Percentiles rank a stretch among this genome's conserved stretches.
Conservation (phyloP, 495 filamentous ascomycete genomes). For the Xylaria flabelliformis region DNA sequence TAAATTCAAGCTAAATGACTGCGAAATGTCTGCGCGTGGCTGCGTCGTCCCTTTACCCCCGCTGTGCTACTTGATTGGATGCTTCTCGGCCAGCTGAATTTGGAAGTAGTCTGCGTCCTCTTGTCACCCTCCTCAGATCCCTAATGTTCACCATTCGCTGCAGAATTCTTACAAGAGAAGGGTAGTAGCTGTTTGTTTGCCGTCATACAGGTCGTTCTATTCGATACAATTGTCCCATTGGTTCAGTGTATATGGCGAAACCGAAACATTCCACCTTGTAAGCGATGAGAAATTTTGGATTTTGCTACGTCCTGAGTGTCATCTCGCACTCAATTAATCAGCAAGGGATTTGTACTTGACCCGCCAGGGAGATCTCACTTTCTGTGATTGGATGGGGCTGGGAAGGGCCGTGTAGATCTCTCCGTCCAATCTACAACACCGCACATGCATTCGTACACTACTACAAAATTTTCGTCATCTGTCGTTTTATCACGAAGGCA, state of each 20-base stretch:
- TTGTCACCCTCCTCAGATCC: neutral
- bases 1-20: neutral
- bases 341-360: neutral
- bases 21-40: slow-evolving; percentile 8
- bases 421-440: neutral
- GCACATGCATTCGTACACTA: no score
- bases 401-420: slow-evolving; percentile 6
- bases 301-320: no score
- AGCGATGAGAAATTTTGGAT: neutral
- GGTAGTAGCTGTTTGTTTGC: neutral
- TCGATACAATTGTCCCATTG: neutral
- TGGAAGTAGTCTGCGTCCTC: slow-evolving; percentile 30
- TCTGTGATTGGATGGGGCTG: slow-evolving; percentile 12
- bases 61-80: slow-evolving; percentile 29
- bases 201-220: neutral
- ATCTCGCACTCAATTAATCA: slow-evolving; percentile 14
- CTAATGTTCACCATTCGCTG: neutral
- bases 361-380: neutral
- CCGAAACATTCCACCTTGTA: neutral
- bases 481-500: neutral
- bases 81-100: slow-evolving; percentile 33
- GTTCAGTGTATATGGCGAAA: neutral
- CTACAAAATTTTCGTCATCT: neutral
- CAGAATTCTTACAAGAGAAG: neutral
- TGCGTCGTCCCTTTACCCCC: slow-evolving; percentile 12